phyloP scores from a whole-genome alignment of 2,329 filamentous ascomycete species.

The Penicillium concentricum region DNA sequence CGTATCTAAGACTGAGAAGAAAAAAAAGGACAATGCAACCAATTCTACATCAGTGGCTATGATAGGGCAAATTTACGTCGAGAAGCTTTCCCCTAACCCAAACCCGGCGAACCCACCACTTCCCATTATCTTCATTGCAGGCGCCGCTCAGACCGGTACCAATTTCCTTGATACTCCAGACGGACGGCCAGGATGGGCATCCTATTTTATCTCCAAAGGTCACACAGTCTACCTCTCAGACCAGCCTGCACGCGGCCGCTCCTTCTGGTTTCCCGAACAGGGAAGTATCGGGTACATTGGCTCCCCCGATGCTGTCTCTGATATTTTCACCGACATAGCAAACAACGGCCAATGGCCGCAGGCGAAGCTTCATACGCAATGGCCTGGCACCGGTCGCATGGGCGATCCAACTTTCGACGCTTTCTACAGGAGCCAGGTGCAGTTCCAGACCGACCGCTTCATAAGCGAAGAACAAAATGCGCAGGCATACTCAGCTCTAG shows the following conservation, averaged over 20 bases:
- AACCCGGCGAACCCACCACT: neutral
- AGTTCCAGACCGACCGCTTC: slow-evolving; percentile 15
- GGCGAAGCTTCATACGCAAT: slow-evolving; percentile 41
- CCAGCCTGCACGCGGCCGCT: slow-evolving; percentile 1
- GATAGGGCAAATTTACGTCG: slow-evolving; percentile 3
- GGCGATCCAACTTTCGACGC: slow-evolving; percentile 31
- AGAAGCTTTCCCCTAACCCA: slow-evolving; percentile 1
- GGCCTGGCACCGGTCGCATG: slow-evolving; percentile 37
- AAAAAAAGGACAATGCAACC: neutral
- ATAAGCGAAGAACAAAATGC: slow-evolving; percentile 14
- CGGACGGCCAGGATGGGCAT: slow-evolving; percentile 2
- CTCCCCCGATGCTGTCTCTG: neutral
- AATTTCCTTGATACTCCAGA: slow-evolving; percentile 6
- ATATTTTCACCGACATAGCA: slow-evolving; percentile 3
- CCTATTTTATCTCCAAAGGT: slow-evolving; percentile 3
- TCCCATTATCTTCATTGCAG: slow-evolving; percentile 2
- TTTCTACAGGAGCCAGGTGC: slow-evolving; percentile 21
- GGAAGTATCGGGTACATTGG: neutral
- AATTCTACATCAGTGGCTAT: neutral
- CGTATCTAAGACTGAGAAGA: neutral
- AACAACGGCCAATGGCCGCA: slow-evolving; percentile 32
- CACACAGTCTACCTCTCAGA: slow-evolving; percentile 4
- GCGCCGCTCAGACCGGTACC: slow-evolving; percentile 1
- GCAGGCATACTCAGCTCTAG: slow-evolving; percentile 22
- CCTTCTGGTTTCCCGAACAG: neutral